phyloP scores from a whole-genome alignment of 2,329 filamentous ascomycete species.

The Cladosporium velox region DNA sequence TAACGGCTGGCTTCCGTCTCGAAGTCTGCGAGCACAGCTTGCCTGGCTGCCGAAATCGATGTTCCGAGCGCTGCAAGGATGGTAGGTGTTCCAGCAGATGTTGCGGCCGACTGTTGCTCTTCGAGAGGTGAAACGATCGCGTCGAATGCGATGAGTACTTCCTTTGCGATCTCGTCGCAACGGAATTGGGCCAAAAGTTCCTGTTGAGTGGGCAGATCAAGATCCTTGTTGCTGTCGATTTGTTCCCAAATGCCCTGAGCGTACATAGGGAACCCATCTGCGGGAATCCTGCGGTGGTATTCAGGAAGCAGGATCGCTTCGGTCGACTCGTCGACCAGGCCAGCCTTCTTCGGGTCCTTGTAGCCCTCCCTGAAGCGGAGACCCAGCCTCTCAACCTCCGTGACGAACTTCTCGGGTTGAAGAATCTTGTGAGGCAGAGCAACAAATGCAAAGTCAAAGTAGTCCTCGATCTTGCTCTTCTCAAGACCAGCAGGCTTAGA shows the following conservation, averaged over 20 bases:
- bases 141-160: conserved; percentile 84
- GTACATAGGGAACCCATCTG: conserved; percentile 94
- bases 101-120: conserved; percentile 75
- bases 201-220: conserved; percentile 95
- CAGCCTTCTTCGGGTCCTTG: conserved; percentile 64
- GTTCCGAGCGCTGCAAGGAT: conserved; percentile 75
- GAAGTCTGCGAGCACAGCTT: conserved; percentile 77
- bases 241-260: conserved; percentile 96
- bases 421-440: conserved; percentile 95
- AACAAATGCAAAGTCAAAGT: conserved; percentile 97
- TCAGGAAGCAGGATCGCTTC: conserved; percentile 86
- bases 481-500: conserved; percentile 90
- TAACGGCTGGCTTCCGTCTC: conserved; percentile 89
- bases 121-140: conserved; percentile 79
- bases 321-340: conserved; percentile 68
- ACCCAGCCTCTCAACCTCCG: conserved; percentile 77
- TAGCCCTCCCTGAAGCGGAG: conserved; percentile 80
- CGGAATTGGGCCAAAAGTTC: conserved; percentile 95
- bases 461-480: conserved; percentile 86
- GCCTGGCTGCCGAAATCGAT: conserved; percentile 70
- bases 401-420: conserved; percentile 85
- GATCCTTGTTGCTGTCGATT: conserved; percentile 97
- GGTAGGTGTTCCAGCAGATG: conserved; percentile 69
- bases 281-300: conserved; percentile 93
- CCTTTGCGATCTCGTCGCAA: conserved; percentile 92